Conservation (phyloP, 108 stramenopile genomes). For the Mediolabrus comicus region DNA sequence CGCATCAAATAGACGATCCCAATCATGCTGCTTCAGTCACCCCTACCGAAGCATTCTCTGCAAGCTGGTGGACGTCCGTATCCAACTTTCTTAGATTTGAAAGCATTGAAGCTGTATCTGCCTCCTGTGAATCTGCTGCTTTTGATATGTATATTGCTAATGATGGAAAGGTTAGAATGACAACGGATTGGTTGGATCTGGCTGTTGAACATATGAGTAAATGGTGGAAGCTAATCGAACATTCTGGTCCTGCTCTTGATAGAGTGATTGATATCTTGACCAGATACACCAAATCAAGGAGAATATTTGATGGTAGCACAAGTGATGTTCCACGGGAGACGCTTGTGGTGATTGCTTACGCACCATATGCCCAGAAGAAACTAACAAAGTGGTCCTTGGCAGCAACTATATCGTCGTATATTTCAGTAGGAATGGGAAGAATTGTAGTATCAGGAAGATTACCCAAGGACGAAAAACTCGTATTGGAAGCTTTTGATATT, state of each 20-base stretch:
- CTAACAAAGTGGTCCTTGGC: slow-evolving; percentile 21
- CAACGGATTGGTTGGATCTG: slow-evolving; percentile 59
- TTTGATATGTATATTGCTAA: slow-evolving; percentile 3
- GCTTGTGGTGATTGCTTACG: slow-evolving; percentile 33
- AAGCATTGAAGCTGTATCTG: background rate
- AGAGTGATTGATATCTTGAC: slow-evolving; percentile 12
- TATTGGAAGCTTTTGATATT: slow-evolving; percentile 9
- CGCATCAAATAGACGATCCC: background rate
- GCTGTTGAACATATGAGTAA: slow-evolving; percentile 56
- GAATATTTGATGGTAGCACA: background rate
- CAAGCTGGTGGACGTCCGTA: slow-evolving; percentile 25
- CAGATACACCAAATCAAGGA: background rate
- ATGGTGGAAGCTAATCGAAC: slow-evolving; percentile 34
- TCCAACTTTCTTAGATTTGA: slow-evolving; percentile 1
- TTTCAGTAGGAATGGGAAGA: slow-evolving; percentile 32
- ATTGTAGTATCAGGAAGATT: slow-evolving; percentile 36
- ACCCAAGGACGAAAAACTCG: slow-evolving; percentile 8
- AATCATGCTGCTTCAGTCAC: background rate
- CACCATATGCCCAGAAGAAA: slow-evolving; percentile 4
- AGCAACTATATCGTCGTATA: slow-evolving; percentile 41
- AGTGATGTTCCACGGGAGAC: slow-evolving; percentile 1
- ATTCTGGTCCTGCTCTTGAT: background rate
- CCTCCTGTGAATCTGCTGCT: slow-evolving; percentile 25
- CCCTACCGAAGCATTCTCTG: slow-evolving; percentile 26
- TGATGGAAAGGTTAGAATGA: slow-evolving; percentile 18